phyloP scores from a whole-genome alignment of 176 grass and related monocot species.

The Stipa capillata region DNA sequence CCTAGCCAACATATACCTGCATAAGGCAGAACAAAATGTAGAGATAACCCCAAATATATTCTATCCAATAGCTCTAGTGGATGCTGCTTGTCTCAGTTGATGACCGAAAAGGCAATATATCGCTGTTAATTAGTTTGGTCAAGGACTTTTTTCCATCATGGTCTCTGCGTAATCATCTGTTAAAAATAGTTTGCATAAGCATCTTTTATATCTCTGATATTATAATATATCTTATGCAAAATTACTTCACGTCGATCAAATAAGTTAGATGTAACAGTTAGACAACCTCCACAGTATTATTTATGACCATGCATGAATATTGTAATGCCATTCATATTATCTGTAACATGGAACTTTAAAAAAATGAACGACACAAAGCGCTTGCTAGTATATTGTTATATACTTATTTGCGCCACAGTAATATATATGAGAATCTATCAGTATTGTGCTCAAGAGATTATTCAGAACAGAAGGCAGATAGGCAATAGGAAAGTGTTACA shows the following conservation, averaged over 20 bases:
- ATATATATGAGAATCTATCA: neutral
- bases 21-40: neutral
- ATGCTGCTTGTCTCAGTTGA: neutral
- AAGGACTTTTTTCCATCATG: neutral
- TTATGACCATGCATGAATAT: neutral
- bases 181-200: neutral
- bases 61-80: neutral
- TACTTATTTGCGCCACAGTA: neutral
- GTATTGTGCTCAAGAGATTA: neutral
- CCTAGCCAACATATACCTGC: neutral
- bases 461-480: conserved; percentile 5
- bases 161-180: neutral
- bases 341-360: too few species aligned
- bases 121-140: too few species aligned
- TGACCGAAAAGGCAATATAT: neutral
- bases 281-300: neutral
- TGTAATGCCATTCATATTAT: too few species aligned
- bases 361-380: too few species aligned
- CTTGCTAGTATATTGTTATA: neutral
- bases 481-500: neutral
- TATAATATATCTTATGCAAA: neutral
- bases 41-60: neutral
- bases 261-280: neutral
- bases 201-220: neutral
- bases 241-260: neutral